Evolutionary conservation across 2,329 filamentous ascomycete species (phyloP).

Genomic region (Colletotrichum trifolii): DNA sequence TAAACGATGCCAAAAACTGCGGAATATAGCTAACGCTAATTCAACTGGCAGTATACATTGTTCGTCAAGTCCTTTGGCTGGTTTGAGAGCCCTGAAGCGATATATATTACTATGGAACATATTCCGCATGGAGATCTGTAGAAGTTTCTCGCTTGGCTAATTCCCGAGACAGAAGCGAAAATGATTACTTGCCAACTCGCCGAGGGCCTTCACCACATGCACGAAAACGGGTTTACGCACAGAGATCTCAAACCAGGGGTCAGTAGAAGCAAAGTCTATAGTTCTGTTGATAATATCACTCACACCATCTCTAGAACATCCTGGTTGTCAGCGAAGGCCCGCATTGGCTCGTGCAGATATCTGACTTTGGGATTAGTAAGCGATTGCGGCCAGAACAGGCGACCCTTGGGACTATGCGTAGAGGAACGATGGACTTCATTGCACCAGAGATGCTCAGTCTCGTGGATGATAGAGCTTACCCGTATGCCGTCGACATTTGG

Average conservation of each 20-base stretch:
- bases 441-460: slow-evolving; percentile 2
- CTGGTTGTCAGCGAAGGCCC: background rate
- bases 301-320: background rate
- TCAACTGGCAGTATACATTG: background rate
- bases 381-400: background rate
- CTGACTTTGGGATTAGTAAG: slow-evolving; percentile 5
- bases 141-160: background rate
- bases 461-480: background rate
- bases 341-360: slow-evolving; percentile 10
- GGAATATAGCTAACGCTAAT: background rate
- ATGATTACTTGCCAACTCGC: background rate
- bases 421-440: slow-evolving; percentile 3
- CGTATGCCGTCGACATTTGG: slow-evolving; percentile 3
- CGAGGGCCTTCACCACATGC: slow-evolving; percentile 3
- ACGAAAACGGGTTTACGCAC: background rate
- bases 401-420: background rate
- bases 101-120: background rate
- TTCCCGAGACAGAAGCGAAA: background rate
- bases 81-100: background rate
- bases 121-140: background rate
- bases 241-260: slow-evolving; percentile 7
- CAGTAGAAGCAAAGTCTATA: background rate
- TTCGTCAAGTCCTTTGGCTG: slow-evolving; percentile 4
- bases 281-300: background rate
- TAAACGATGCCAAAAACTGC: background rate